Evolutionary conservation across 495 filamentous ascomycete species (phyloP).

Genomic region (Xylaria grammica): DNA sequence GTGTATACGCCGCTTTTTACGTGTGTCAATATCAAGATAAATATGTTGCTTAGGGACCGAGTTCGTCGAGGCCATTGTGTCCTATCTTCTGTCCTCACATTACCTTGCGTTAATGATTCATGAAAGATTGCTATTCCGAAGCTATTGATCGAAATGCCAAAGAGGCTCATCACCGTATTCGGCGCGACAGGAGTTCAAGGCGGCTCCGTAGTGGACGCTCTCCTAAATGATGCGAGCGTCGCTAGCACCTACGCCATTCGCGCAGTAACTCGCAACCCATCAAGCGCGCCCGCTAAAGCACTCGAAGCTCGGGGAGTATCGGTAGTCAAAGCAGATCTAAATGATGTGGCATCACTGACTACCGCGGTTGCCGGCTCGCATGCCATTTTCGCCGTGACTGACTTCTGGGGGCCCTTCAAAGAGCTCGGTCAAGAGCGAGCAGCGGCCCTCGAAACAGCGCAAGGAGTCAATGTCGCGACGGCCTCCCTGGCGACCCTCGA

Average conservation of each 20-base stretch:
- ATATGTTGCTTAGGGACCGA: background rate
- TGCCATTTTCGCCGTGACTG: slow-evolving; percentile 31
- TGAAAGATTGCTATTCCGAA: background rate
- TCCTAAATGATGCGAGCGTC: slow-evolving; percentile 47
- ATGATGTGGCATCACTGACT: slow-evolving; percentile 26
- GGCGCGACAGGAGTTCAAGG: slow-evolving; percentile 69
- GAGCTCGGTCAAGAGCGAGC: slow-evolving; percentile 7
- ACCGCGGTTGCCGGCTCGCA: slow-evolving; percentile 25
- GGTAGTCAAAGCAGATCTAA: slow-evolving; percentile 30
- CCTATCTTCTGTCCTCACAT: background rate
- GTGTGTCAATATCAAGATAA: background rate
- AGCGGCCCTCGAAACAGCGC: slow-evolving; percentile 7
- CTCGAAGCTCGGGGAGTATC: slow-evolving; percentile 19
- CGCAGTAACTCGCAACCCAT: slow-evolving; percentile 60
- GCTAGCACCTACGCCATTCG: slow-evolving; percentile 56
- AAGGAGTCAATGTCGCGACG: slow-evolving; percentile 59
- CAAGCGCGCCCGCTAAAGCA: slow-evolving; percentile 48
- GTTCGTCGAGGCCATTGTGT: background rate
- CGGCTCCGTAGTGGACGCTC: slow-evolving; percentile 56
- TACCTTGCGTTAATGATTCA: background rate
- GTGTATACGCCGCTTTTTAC: background rate
- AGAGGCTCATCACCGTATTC: slow-evolving; percentile 58
- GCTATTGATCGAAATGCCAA: background rate
- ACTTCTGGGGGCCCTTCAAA: slow-evolving; percentile 34
- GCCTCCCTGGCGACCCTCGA: slow-evolving; percentile 46